Percentiles rank a stretch among this genome's conserved stretches.
Evolutionary conservation across 345 rosid species (phyloP).

Genomic region (Orychophragmus violaceus): DNA sequence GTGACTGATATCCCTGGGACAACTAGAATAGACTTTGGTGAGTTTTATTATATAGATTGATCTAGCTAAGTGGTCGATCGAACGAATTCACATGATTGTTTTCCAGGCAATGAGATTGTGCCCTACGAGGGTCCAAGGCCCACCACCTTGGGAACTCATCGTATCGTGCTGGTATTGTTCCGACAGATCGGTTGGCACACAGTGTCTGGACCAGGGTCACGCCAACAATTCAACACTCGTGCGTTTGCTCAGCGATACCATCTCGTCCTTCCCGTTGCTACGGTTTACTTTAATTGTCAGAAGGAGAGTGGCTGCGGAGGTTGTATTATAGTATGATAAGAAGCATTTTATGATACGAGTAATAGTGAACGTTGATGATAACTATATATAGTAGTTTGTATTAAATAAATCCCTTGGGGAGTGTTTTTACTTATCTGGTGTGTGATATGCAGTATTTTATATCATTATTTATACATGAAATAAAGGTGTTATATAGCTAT

Average conservation of each 20-base stretch:
- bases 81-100: conserved; percentile 37
- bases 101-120: too few relatives aligned
- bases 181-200: conserved; percentile 76
- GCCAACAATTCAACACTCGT: conserved; percentile 72
- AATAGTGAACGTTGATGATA: not conserved
- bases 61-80: not conserved
- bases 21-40: too few relatives aligned
- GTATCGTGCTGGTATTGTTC: conserved; percentile 55
- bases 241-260: conserved; percentile 80
- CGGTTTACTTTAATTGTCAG: conserved; percentile 74
- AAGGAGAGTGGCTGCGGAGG: conserved; percentile 74
- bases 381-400: not conserved
- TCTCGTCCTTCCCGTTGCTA: too few relatives aligned
- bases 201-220: conserved; percentile 79
- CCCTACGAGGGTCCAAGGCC: conserved; percentile 72
- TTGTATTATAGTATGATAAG: not conserved
- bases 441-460: not conserved
- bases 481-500: not conserved
- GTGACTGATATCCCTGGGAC: too few relatives aligned
- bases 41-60: not conserved
- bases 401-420: conserved; percentile 14
- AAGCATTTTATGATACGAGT: conserved; percentile 6
- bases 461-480: not conserved
- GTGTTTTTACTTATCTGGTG: too few relatives aligned
- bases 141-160: conserved; percentile 64